Evolutionary conservation across 352 stramenopile species (phyloP), one percentile per base, ranked within the genome.

Genomic region (Plasmopara muralis): DNA sequence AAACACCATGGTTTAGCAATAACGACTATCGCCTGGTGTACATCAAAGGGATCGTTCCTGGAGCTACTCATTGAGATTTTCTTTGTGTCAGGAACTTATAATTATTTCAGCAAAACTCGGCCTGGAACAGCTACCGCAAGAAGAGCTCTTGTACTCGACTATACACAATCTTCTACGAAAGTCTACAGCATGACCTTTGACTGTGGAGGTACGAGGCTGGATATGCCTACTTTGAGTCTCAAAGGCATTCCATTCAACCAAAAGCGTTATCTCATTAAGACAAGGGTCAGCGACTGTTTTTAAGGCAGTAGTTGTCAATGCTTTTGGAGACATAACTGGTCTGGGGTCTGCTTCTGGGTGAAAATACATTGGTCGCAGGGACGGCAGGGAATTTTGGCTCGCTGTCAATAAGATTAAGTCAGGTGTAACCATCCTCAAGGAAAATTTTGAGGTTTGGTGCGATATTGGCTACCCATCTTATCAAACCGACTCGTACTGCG

Each of bases 21-120:
- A 39, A 50, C 38, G 50, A 57, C n/a, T 50, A 50, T 33, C 30
- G 45, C 13, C 13, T 43, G 1, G 34, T 30, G 7, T 50, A 50
- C 20, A 44, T 44, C 39, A 29, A 5, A 25, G 20, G 3, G 20
- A 44, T 44, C 39, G 20, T 20, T 44, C 39, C 39, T 13, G 39
- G 39, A 44, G 39, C 20, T 25, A 1, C 3, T 25, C 20, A 25
- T n/a, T 3, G 20, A 1, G 20, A 3, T 25, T 25, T 25, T 25
- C 20, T 25, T 25, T 25, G 20, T 25, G 20, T 25, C 20, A 25
- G 20, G 20, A 25, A 25, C 20, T 25, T 3, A 25, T 3, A 25
- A 25, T 25, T 3, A 25, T 25, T 3, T 25, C 3, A 25, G 20
- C 20, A 25, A 25, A 25, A 25, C 3, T 3, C 1, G 20, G 20